Evolutionary conservation across 169 alveolate species (phyloP), one percentile per base, ranked within the genome.

Genomic region (Fabrea salina): DNA sequence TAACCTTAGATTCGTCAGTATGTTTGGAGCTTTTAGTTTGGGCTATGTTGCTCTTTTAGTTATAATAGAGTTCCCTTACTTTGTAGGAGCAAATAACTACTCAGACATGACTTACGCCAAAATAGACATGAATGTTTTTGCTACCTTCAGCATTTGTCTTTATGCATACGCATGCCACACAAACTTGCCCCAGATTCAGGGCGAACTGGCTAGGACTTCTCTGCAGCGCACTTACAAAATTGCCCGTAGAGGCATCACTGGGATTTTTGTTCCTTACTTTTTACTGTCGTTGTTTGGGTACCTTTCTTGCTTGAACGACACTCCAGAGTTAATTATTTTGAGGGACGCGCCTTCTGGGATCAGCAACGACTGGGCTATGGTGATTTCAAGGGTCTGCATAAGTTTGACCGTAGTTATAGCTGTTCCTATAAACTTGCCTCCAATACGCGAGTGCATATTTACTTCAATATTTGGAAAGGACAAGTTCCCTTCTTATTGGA

Each of bases 401-500:
- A n/a, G 41, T 8, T n/a, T 67, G n/a, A 67, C 59, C 30, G 27
- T 67, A 16, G 27, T 44, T 19, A 11, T 67, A 1, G 59, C 56
- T 8, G 59, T 67, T 40, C 78, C 78, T 19, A 43, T 67, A 13
- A 67, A 67, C 33, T n/a, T 67, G n/a, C 59, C 78, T 40, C 78
- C 78, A 37, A 41, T 56, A 2, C 22, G 78, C 1, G n/a, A n/a
- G n/a, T 8, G 27, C 0, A 67, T 67, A 1, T 22, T 67, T 16
- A 67, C n/a, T 22, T n/a, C 30, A 11, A 0, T 8, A 22, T 44
- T 67, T 22, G 33, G 50, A 59, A 59, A 59, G 16, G 11, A 67
- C 8, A 32, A 67, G 11, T 39, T 22, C 39, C 11, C 16, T 43
- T 33, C 56, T 41, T 43, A 33, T 0, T 8, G 11, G 1, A 1